Evolutionary conservation across 345 rosid genomes (phyloP), one percentile per base, ranked within the genome.

Genomic region (Arabidopsis suecica): DNA sequence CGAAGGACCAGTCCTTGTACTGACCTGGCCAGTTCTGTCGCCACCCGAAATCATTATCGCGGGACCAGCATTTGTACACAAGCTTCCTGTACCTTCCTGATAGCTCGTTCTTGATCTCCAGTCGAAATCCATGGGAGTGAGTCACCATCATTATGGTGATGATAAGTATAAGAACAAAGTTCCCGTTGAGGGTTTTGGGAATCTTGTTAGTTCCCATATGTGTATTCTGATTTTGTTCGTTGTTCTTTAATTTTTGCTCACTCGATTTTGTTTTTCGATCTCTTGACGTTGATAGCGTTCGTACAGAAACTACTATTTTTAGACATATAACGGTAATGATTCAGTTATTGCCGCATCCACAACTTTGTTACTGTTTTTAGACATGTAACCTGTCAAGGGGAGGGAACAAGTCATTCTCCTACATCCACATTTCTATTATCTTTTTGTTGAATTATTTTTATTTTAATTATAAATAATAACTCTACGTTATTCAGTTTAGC

Each of bases 121-220:
- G 81, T 34, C 65, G 32, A 72, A 59, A 78, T 65, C 81, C 77
- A 71, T 78, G 77, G 81, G 72, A 58, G 73, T 78, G 77, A 71
- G 73, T 65, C 81, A 78, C 73, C 69, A 23, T 55, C 23, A 78
- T 32, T 58, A 71, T 32, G 49, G 61, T 65, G 55, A 77, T 71
- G 49, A 78, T 58, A 59, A 71, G 55, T 11, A 65, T 44, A 65
- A 71, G 68, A 65, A 60, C 67, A 58, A 78, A 49, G 25, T 71
- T 2, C 33, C 30, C 63, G 0, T 72, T 42, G 1, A 66, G 68
- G 73, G 68, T 65, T 71, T 65, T 40, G 55, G 62, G 72, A 57
- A 18, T 28, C 36, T 5, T 58, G 32, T 49, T 65, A 11, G 61
- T 22, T 65, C 68, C 76, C 80, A 77, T 77, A 32, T 40, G 23